phyloP scores from a whole-genome alignment of 129 eudicot species.

The Apium graveolens region DNA sequence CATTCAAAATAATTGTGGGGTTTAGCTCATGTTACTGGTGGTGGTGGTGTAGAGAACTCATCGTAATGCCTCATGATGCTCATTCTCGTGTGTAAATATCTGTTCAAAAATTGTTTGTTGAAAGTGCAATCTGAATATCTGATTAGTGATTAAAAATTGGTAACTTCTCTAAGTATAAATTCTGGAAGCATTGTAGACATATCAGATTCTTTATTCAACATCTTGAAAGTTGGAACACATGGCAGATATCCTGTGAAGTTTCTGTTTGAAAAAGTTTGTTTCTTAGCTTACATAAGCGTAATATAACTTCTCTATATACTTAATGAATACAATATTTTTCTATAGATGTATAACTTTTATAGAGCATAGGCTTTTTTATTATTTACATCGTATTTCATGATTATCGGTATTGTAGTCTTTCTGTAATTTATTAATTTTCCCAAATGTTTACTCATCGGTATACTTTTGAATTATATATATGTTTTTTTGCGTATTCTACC shows the following conservation, averaged over 20 bases:
- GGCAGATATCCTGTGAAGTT: not conserved
- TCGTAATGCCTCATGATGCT: no score
- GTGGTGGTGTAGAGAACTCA: no score
- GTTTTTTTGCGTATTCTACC: not conserved
- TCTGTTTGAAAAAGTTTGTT: no score
- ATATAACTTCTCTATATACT: not conserved
- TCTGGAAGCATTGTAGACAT: not conserved
- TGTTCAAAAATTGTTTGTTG: not conserved
- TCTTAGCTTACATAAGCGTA: not conserved
- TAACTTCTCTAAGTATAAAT: no score
- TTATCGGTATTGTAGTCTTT: no score
- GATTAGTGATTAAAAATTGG: not conserved
- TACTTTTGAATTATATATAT: no score
- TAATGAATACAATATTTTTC: not conserved
- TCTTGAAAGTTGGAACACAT: not conserved
- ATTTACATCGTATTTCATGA: not conserved
- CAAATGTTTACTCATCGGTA: not conserved
- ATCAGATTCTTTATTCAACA: not conserved
- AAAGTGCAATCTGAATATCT: not conserved
- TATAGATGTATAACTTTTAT: no score
- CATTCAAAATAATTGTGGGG: no score
- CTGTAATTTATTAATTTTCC: no score
- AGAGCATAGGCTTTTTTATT: not conserved
- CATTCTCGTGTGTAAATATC: no score
- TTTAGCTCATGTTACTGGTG: no score